Conservation (phyloP, 192 early-diverging fungal species). For the Diversispora eburnea region DNA sequence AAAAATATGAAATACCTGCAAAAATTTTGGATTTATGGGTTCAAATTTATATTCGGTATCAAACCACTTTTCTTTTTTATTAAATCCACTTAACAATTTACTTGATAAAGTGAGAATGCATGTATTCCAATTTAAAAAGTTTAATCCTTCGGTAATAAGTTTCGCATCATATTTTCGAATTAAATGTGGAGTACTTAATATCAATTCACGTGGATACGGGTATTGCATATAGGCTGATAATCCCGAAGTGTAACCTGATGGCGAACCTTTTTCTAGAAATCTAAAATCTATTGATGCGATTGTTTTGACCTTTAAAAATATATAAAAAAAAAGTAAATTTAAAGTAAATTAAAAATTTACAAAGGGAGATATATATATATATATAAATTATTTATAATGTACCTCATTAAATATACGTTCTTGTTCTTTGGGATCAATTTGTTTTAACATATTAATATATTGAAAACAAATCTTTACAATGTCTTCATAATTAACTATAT, state of each 20-base stretch:
- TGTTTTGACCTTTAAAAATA: constrained; percentile 33
- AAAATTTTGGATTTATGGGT: constrained; percentile 50
- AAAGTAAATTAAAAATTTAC: background rate
- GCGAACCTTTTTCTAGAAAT: constrained; percentile 72
- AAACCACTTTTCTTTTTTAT: constrained; percentile 73
- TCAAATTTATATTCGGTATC: constrained; percentile 72
- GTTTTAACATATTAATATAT: constrained; percentile 80
- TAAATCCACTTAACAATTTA: constrained; percentile 27
- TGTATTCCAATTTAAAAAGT: constrained; percentile 12
- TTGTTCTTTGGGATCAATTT: constrained; percentile 53
- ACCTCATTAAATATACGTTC: constrained; percentile 83
- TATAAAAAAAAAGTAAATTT: background rate
- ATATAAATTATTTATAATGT: background rate
- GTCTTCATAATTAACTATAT: constrained; percentile 63
- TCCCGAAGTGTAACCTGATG: constrained; percentile 61
- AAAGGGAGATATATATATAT: background rate
- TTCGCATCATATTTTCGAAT: constrained; percentile 61
- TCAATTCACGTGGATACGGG: constrained; percentile 60
- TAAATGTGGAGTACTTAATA: constrained; percentile 68
- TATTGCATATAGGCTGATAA: constrained; percentile 76
- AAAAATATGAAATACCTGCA: constrained; percentile 37
- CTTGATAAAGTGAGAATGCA: background rate
- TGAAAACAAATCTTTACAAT: constrained; percentile 80
- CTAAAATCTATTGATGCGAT: constrained; percentile 58
- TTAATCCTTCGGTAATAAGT: constrained; percentile 58